Percentiles rank a stretch among this genome's conserved stretches.
Evolutionary conservation across 352 stramenopile genomes (phyloP).

Genomic region (Globisporangium recalcitrans): DNA sequence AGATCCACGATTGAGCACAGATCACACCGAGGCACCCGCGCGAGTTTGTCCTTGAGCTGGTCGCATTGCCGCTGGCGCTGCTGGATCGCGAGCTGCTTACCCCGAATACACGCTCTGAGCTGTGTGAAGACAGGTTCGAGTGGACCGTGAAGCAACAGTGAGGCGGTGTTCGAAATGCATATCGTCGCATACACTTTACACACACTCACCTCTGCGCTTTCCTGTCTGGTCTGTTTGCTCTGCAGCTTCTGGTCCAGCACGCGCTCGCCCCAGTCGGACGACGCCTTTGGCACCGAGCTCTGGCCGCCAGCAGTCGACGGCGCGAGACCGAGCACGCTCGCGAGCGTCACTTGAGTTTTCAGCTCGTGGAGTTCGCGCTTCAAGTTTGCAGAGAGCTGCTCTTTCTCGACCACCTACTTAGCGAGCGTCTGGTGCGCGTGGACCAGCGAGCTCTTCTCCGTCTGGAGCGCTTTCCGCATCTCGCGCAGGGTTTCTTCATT

Average conservation of each 20-base stretch:
- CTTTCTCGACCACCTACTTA: slow-evolving; percentile 29
- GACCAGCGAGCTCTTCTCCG: slow-evolving; percentile 34
- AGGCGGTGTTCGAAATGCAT: not conserved
- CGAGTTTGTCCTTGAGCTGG: slow-evolving; percentile 27
- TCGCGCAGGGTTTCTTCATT: slow-evolving; percentile 48
- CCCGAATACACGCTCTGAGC: slow-evolving; percentile 14
- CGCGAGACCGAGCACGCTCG: slow-evolving; percentile 11
- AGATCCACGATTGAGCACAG: slow-evolving; percentile 45
- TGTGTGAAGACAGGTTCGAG: not conserved
- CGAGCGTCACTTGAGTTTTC: slow-evolving; percentile 51
- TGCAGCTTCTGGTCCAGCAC: slow-evolving; percentile 38
- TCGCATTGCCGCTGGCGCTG: slow-evolving; percentile 26
- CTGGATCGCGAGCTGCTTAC: slow-evolving; percentile 13
- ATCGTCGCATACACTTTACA: too few relatives aligned
- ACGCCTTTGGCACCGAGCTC: slow-evolving; percentile 18
- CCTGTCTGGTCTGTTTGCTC: slow-evolving; percentile 31
- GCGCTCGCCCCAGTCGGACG: slow-evolving; percentile 39
- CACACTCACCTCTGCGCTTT: slow-evolving; percentile 22
- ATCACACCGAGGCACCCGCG: slow-evolving; percentile 35
- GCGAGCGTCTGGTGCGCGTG: slow-evolving; percentile 28
- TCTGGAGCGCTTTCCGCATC: slow-evolving; percentile 28
- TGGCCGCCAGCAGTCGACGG: not conserved
- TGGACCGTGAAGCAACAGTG: not conserved
- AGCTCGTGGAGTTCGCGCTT: slow-evolving; percentile 48
- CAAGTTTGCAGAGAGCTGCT: slow-evolving; percentile 26